Evolutionary conservation across 2,329 filamentous ascomycete genomes (phyloP), one percentile per base, ranked within the genome.

Genomic region (Pseudocercospora ulei): DNA sequence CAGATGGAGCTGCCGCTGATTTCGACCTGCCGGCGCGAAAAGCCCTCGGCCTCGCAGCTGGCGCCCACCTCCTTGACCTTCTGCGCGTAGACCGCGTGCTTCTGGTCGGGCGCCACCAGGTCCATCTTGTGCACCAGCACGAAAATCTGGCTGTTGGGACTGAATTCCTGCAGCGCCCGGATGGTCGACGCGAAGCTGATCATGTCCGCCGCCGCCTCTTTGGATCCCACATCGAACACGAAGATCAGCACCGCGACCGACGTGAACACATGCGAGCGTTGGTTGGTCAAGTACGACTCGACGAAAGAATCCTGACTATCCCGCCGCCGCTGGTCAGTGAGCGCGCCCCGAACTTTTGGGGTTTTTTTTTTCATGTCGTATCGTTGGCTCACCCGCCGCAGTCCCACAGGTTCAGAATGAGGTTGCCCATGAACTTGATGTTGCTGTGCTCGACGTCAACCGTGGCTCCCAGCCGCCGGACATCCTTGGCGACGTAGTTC

Each of bases 81-180:
- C 55, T 93, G 82, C 46, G 88, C 79, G 62, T 93, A 95, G 48
- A 94, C 76, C 42, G 76, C 69, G 57, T 86, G 79, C 44, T 87
- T 82, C 51, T 81, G 76, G 41, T 81, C 75, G 24, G 78, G 75
- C 51, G 87, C 82, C 33, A 96, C 85, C 16, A 98, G 75, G 61
- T 98, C 90, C 82, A 98, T 95, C 66, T 98, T 98, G 77, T 98
- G 90, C 51, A 98, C 82, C 28, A 98, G 76, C 46, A 90, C 82
- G 65, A 96, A 98, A 55, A 98, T 80, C 60, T 83, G 82, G 47
- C 88, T 85, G 20, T 65, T 65, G 1, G 76, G 75, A 31, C 83
- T 92, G 70, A 78, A 93, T 65, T 96, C 87, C 39, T 80, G 74
- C 24, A 98, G 72, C 0, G 90, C 90, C 34, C 80, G 76, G 52